phyloP scores from a whole-genome alignment of 1,139 yeast genomes.

The Yamadazyma dendronema region DNA sequence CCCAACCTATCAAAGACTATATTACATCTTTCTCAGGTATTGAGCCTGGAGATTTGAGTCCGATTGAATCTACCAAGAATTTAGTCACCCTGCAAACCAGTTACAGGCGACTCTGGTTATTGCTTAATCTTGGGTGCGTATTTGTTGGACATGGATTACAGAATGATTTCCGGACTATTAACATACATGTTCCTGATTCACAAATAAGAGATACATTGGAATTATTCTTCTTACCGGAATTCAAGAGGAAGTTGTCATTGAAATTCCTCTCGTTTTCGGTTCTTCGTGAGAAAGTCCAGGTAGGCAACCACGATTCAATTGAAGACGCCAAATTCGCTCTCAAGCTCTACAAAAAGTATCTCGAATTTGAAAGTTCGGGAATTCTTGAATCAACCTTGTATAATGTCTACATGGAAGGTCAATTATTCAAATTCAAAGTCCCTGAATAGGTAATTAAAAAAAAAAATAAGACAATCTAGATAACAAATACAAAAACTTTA shows the following conservation, averaged over 20 bases:
- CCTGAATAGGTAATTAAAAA: slow-evolving; percentile 20
- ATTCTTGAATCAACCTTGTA: slow-evolving; percentile 61
- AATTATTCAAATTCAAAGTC: slow-evolving; percentile 40
- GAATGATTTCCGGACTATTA: slow-evolving; percentile 91
- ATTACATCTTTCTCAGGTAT: slow-evolving; percentile 91
- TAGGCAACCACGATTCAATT: slow-evolving; percentile 93
- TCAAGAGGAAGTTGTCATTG: slow-evolving; percentile 77
- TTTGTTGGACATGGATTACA: slow-evolving; percentile 94
- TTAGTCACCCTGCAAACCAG: slow-evolving; percentile 82
- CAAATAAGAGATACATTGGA: slow-evolving; percentile 92
- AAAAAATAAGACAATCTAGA: not conserved
- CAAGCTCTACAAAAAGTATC: slow-evolving; percentile 68
- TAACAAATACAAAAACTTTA: no score
- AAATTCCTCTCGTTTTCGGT: slow-evolving; percentile 84
- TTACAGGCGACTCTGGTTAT: slow-evolving; percentile 83
- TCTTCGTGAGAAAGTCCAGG: slow-evolving; percentile 74
- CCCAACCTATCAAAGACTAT: slow-evolving; percentile 74
- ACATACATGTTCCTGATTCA: slow-evolving; percentile 76
- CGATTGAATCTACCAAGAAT: slow-evolving; percentile 59
- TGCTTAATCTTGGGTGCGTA: slow-evolving; percentile 82
- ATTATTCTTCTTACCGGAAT: slow-evolving; percentile 67
- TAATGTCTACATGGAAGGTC: slow-evolving; percentile 75
- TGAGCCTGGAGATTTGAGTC: slow-evolving; percentile 86
- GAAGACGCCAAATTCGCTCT: slow-evolving; percentile 94
- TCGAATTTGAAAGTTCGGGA: slow-evolving; percentile 57